Conservation (phyloP, 1,284 basidiomycete species). For the Rugiboletus extremiorientalis region DNA sequence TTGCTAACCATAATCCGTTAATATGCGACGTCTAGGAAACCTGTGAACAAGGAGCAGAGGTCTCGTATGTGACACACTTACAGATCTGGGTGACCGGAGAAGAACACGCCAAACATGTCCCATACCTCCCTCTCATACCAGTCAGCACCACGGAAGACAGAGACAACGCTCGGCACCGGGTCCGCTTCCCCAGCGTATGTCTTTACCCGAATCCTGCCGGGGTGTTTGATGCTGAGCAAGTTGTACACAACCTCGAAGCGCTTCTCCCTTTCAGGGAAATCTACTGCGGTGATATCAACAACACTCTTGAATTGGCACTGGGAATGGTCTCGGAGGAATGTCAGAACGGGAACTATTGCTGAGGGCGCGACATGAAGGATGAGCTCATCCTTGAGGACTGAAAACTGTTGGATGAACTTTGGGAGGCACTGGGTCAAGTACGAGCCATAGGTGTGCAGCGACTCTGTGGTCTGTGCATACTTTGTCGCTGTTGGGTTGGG, state of each 20-base stretch:
- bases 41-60: conserved; percentile 12
- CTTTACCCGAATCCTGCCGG: conserved; percentile 91
- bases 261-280: conserved; percentile 92
- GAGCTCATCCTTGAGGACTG: conserved; percentile 97
- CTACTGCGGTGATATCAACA: conserved; percentile 95
- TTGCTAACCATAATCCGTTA: conserved; percentile 91
- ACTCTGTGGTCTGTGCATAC: conserved; percentile 69
- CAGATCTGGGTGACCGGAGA: conserved; percentile 95
- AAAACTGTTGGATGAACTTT: conserved; percentile 96
- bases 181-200: conserved; percentile 98
- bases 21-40: conserved; percentile 77
- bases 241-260: conserved; percentile 99
- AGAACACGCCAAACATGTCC: conserved; percentile 98
- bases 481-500: conserved; percentile 77
- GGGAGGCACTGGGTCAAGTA: conserved; percentile 90
- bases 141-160: conserved; percentile 89
- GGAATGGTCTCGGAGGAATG: conserved; percentile 94
- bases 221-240: conserved; percentile 78
- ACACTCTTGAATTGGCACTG: conserved; percentile 94
- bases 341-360: conserved; percentile 83
- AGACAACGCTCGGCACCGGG: conserved; percentile 83
- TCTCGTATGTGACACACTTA: conserved; percentile 40
- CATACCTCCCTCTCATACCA: conserved; percentile 99
- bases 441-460: conserved; percentile 86
- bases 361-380: conserved; percentile 87